Evolutionary conservation across 2,329 filamentous ascomycete species (phyloP).

Genomic region (Hirsutella thompsonii): DNA sequence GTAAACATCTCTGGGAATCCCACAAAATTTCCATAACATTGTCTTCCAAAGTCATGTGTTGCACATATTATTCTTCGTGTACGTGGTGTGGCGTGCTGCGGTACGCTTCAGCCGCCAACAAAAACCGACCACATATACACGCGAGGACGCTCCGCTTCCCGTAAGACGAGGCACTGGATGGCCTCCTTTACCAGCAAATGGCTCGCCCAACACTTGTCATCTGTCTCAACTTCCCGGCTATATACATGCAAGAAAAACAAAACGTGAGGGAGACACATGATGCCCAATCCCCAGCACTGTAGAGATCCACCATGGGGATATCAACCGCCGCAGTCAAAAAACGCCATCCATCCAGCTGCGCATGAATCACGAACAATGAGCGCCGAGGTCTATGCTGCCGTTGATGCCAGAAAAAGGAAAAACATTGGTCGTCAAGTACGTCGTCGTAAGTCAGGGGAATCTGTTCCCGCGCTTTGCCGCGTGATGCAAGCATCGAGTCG

Average conservation of each 20-base stretch:
- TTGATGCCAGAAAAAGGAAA: slow-evolving; percentile 19
- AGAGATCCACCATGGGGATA: slow-evolving; percentile 14
- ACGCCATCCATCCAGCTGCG: neutral
- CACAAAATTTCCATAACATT: no score
- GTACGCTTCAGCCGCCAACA: neutral
- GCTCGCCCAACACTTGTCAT: neutral
- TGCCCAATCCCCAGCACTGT: slow-evolving; percentile 3
- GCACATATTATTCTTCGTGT: no score
- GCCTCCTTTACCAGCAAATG: neutral
- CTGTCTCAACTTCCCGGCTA: neutral
- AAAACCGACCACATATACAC: no score
- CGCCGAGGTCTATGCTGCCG: slow-evolving; percentile 23
- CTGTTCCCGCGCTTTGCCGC: neutral
- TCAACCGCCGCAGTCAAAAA: slow-evolving; percentile 4
- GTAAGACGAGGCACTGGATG: neutral
- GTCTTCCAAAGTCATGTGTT: no score
- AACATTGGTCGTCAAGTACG: slow-evolving; percentile 15
- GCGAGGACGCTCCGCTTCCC: no score
- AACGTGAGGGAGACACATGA: neutral
- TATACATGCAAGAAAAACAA: neutral
- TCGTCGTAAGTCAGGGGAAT: slow-evolving; percentile 16
- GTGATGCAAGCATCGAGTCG: no score
- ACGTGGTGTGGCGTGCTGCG: no score
- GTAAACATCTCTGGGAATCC: no score
- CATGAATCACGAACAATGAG: slow-evolving; percentile 9